Evolutionary conservation across 768 basidiomycete species (phyloP).

Genomic region (Kondoa subrosea): DNA sequence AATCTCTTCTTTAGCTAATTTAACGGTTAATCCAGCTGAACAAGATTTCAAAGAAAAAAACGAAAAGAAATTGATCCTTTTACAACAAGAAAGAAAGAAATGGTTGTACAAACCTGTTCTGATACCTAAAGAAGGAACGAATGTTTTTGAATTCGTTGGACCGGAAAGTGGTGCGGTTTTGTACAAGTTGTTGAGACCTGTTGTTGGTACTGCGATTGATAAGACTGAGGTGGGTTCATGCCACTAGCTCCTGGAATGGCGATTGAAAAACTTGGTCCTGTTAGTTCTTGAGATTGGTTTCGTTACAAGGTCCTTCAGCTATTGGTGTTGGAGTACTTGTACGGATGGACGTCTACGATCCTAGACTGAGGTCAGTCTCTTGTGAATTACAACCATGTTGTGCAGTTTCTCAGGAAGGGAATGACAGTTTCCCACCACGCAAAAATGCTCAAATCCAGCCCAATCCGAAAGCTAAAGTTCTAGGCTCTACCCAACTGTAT

Average conservation of each 20-base stretch:
- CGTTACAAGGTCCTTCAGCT: constrained; percentile 40
- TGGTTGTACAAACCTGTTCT: no score
- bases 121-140: no score
- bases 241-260: no score
- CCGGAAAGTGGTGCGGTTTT: no score
- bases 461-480: not conserved
- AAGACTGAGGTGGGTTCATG: constrained; percentile 3
- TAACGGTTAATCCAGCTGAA: no score
- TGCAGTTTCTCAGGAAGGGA: not conserved
- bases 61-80: no score
- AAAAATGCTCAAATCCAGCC: constrained; percentile 13
- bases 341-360: constrained; percentile 67
- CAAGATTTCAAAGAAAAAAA: no score
- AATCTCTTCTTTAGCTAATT: no score
- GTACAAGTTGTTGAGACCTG: constrained; percentile 33
- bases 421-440: constrained; percentile 71
- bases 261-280: no score
- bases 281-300: not conserved
- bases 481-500: not conserved
- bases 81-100: no score
- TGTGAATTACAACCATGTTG: not conserved
- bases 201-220: constrained; percentile 17
- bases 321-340: constrained; percentile 59
- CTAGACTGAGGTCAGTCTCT: constrained; percentile 55
- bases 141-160: no score